phyloP scores from a whole-genome alignment of 2,329 filamentous ascomycete species.

The Cadophora luteo-olivacea region DNA sequence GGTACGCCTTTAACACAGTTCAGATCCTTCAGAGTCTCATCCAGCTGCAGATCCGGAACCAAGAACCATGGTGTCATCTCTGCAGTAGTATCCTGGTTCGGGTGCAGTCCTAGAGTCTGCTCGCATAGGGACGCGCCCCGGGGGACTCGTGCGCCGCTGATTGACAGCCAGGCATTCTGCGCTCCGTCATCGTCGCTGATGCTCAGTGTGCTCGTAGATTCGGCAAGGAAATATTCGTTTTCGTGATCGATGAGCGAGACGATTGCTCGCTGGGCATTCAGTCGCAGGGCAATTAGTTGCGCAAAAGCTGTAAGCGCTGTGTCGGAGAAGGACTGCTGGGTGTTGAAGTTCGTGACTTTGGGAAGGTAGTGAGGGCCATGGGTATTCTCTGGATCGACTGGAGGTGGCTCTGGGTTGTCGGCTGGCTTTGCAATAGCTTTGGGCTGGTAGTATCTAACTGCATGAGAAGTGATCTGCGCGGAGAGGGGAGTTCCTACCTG shows the following conservation, averaged over 20 bases:
- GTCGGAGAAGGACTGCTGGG: conserved; percentile 46
- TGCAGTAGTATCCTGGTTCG: conserved; percentile 27
- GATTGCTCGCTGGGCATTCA: conserved; percentile 53
- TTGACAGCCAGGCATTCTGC: conserved; percentile 34
- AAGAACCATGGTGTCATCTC: conserved; percentile 31
- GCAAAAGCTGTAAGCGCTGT: conserved; percentile 52
- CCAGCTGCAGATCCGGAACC: conserved; percentile 32
- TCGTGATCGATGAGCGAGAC: conserved; percentile 47
- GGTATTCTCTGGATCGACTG: conserved; percentile 1
- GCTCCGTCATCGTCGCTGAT: conserved; percentile 34
- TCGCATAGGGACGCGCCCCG: conserved; percentile 38
- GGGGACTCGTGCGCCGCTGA: conserved; percentile 31
- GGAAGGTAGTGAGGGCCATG: conserved; percentile 4
- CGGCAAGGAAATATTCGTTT: conserved; percentile 43
- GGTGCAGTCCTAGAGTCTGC: conserved; percentile 34
- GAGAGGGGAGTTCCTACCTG: conserved; percentile 15
- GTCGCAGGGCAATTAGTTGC: conserved; percentile 55
- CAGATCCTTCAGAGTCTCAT: conserved; percentile 31
- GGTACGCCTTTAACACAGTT: conserved; percentile 35
- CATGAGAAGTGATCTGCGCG: not conserved
- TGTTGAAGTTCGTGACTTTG: conserved; percentile 26
- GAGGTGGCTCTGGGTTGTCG: conserved; percentile 2
- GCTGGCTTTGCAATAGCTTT: conserved; percentile 11
- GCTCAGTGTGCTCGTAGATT: conserved; percentile 53
- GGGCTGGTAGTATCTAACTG: conserved; percentile 36